Percentiles rank a stretch among this genome's conserved stretches.
phyloP scores from a whole-genome alignment of 1,139 yeast genomes.

The Pichia norvegensis region DNA sequence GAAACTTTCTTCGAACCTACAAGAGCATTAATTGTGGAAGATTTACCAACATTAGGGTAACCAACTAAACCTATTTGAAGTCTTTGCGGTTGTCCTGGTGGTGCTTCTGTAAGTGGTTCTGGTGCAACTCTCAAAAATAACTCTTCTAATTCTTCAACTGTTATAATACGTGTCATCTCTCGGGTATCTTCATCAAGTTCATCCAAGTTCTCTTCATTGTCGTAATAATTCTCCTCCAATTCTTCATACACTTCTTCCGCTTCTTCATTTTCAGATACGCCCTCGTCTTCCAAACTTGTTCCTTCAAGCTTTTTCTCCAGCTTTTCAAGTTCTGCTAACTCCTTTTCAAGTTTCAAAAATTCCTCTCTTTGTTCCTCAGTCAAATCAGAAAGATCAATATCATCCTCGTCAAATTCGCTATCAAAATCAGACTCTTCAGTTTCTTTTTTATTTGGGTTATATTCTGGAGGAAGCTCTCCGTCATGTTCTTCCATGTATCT shows the following conservation, averaged over 20 bases:
- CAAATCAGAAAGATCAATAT: constrained; percentile 25
- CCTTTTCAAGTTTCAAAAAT: constrained; percentile 22
- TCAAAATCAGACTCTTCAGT: constrained; percentile 33
- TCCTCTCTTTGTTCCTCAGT: constrained; percentile 30
- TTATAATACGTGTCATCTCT: constrained; percentile 60
- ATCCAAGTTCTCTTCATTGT: constrained; percentile 26
- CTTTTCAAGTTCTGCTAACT: constrained; percentile 26
- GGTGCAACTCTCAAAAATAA: constrained; percentile 80
- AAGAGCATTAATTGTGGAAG: constrained; percentile 90
- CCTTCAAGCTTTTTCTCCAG: constrained; percentile 24
- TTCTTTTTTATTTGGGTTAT: constrained; percentile 32
- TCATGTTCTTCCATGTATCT: constrained; percentile 21
- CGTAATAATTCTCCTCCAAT: constrained; percentile 10
- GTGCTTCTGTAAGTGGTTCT: constrained; percentile 43
- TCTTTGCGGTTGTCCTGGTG: constrained; percentile 45
- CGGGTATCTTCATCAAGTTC: constrained; percentile 28
- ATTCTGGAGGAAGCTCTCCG: constrained; percentile 44
- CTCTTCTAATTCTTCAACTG: constrained; percentile 77
- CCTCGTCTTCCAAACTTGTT: constrained; percentile 11
- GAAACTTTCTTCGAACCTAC: constrained; percentile 96
- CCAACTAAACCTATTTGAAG: constrained; percentile 94
- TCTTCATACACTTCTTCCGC: constrained; percentile 10
- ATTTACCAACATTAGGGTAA: constrained; percentile 93
- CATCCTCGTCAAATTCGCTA: constrained; percentile 17
- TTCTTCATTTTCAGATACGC: constrained; percentile 17